Percentiles rank a stretch among this genome's conserved stretches.
These are phyloP conservation scores for Russula sp. DNA, from an alignment of 768 basidiomycete genomes.

Conservation along the genomic window DNA sequence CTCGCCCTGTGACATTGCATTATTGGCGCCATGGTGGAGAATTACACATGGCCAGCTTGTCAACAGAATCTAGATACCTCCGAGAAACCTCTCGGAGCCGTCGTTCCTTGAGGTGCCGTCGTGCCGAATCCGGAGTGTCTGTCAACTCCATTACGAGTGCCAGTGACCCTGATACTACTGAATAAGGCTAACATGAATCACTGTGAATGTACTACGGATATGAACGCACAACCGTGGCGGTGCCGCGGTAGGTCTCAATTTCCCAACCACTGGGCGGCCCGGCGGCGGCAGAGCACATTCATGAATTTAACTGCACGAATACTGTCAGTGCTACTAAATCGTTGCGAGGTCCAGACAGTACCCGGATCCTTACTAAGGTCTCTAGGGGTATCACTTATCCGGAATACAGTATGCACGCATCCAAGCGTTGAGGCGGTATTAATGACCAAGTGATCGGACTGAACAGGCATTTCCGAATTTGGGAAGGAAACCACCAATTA, in stretches of 20 bases:
- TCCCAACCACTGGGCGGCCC: too few species aligned
- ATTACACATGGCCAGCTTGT: too few species aligned
- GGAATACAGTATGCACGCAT: background rate
- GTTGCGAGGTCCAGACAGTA: too few species aligned
- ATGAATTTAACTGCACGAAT: background rate
- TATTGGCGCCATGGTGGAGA: background rate
- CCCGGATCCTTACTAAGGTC: conserved; percentile 9
- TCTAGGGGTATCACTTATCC: background rate
- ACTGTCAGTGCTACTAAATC: background rate
- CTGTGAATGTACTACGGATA: background rate
- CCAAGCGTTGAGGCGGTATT: background rate
- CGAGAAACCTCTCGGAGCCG: too few species aligned
- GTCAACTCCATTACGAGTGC: background rate
- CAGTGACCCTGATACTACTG: too few species aligned
- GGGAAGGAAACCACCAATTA: conserved; percentile 1
- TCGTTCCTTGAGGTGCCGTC: background rate
- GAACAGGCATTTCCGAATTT: background rate
- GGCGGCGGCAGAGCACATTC: too few species aligned
- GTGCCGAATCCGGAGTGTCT: background rate
- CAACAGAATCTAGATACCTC: too few species aligned
- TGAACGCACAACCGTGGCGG: background rate
- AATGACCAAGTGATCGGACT: conserved; percentile 20
- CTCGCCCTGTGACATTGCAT: background rate
- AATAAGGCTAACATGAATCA: background rate
- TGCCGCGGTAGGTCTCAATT: background rate